Evolutionary conservation across 768 basidiomycete genomes (phyloP), one percentile per base, ranked within the genome.

Genomic region (Suillus subluteus): DNA sequence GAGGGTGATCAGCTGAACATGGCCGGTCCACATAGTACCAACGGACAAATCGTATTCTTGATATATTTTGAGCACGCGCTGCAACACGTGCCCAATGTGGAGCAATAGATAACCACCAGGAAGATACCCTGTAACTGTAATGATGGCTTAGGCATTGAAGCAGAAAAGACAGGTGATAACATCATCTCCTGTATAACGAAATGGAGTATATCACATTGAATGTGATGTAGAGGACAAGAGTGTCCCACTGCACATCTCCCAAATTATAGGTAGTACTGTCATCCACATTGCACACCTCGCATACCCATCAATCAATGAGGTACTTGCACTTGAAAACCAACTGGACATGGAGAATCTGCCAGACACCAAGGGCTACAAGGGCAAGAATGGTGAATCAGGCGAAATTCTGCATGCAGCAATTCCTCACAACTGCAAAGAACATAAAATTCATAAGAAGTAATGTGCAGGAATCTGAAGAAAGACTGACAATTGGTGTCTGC

Each of bases 281-380:
- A 41, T 40, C 58, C 58, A 59, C 40, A 2, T 30, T 59, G 58
- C 26, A 59, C 26, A 11, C 26, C 6, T 40, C 9, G 21, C 6
- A 26, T 16, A 12, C 5, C 1, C 40, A 67, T 80, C 79, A 92
- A 74, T 96, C 94, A 73, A 96, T 96, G 74, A 96, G 89, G 79
- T 96, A 95, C 80, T 96, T 98, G 74, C 91, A 87, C 82, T 94
- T 96, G 88, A 99, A 98, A 88, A 92, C 98, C 7, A 94, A 87
- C 56, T 95, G 88, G 16, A 99, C 82, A 74, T 99, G 97, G 75
- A 98, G 80, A 55, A 99, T 92, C 81, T 98, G 96, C 98, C 97
- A 99, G 54, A 85, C 86, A 8, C 98, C 96, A 44, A 98, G 83
- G 12, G 48, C n/a, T 13, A 23, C 23, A 23, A 50, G 48, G n/a